Percentiles rank a stretch among this genome's conserved stretches.
These are phyloP conservation scores for Drosera capensis DNA, from an alignment of 148 eudicot genomes.

Conservation along the genomic window DNA sequence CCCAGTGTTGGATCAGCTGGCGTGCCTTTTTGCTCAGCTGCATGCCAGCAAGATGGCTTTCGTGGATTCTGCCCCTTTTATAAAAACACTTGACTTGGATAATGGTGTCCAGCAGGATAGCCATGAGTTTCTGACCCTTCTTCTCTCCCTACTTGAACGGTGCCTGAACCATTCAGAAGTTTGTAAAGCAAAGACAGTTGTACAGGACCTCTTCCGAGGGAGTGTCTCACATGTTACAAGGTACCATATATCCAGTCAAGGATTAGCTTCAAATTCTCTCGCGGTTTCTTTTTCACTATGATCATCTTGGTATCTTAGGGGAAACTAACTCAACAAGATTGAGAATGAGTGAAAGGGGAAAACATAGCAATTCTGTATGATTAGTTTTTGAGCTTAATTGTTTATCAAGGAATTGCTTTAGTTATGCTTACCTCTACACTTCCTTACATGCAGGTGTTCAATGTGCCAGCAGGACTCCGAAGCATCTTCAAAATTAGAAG, in stretches of 20 bases:
- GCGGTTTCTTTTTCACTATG: not conserved
- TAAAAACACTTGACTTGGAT: conserved; percentile 83
- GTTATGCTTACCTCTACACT: not conserved
- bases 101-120: conserved; percentile 97
- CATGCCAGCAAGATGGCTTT: conserved; percentile 76
- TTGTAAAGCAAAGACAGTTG: conserved; percentile 53
- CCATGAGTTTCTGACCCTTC: conserved; percentile 90
- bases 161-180: conserved; percentile 59
- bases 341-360: too few relatives aligned
- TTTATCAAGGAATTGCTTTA: too few relatives aligned
- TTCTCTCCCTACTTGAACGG: conserved; percentile 79
- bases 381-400: too few relatives aligned
- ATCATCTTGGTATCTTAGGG: not conserved
- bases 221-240: conserved; percentile 89
- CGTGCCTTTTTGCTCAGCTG: conserved; percentile 82
- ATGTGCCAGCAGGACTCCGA: conserved; percentile 82
- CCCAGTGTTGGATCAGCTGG: conserved; percentile 78
- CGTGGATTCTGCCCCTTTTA: conserved; percentile 92
- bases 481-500: conserved; percentile 89
- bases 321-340: not conserved
- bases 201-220: conserved; percentile 91
- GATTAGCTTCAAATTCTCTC: not conserved
- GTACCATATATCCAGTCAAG: conserved; percentile 17
- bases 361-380: too few relatives aligned
- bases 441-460: conserved; percentile 43